phyloP scores from a whole-genome alignment of 768 basidiomycete genomes.

The Cystobasidium tubakii region DNA sequence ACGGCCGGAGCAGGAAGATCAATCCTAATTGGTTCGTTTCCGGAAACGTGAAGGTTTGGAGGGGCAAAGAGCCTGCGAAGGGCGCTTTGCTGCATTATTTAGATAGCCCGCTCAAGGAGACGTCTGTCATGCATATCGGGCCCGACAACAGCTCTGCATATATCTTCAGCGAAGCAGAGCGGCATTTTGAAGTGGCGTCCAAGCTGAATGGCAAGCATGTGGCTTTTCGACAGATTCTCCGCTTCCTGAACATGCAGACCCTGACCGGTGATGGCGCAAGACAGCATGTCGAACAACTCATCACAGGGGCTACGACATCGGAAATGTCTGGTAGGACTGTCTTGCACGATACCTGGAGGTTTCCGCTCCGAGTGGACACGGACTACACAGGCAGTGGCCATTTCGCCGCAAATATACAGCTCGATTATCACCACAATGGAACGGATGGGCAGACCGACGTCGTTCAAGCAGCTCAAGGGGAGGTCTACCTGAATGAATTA shows the following conservation, averaged over 20 bases:
- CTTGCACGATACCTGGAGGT: neutral
- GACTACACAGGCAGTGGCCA: neutral
- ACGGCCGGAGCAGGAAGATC: conserved; percentile 56
- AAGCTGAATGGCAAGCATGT: neutral
- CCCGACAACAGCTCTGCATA: neutral
- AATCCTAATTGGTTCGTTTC: conserved; percentile 61
- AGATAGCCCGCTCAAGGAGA: neutral
- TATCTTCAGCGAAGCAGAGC: neutral
- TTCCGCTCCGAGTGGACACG: neutral
- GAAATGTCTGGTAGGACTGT: neutral
- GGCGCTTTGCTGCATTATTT: neutral
- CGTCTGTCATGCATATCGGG: neutral
- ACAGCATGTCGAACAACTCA: neutral
- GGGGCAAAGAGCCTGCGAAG: neutral
- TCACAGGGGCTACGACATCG: neutral
- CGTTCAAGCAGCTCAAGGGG: neutral
- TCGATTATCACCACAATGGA: neutral
- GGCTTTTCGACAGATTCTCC: neutral
- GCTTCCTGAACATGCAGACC: neutral
- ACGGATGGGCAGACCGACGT: neutral
- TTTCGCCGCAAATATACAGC: neutral
- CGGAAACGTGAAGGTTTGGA: conserved; percentile 57
- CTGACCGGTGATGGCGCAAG: neutral
- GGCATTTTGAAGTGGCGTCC: neutral
- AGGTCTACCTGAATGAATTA: neutral